Conservation (phyloP, 192 early-diverging fungal species). For the Chytriomyces sp. region DNA sequence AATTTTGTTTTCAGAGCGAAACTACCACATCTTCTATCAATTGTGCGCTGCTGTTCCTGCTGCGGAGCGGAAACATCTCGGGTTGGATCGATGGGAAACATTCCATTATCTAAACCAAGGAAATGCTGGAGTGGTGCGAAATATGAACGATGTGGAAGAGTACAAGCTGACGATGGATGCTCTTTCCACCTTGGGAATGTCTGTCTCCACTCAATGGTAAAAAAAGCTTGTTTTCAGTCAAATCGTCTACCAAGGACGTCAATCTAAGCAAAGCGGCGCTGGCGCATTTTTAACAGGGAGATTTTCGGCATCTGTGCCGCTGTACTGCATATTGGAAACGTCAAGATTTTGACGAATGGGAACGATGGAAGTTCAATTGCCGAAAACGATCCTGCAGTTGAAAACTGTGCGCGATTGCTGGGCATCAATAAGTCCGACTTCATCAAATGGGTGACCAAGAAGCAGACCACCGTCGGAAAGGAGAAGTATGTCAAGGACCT, state of each 20-base stretch:
- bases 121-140: slow-evolving; percentile 64
- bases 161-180: slow-evolving; percentile 79
- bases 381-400: slow-evolving; percentile 29
- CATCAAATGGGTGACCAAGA: slow-evolving; percentile 83
- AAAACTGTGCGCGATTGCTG: slow-evolving; percentile 6
- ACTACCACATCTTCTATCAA: slow-evolving; percentile 97
- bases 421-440: slow-evolving; percentile 32
- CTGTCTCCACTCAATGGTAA: slow-evolving; percentile 72
- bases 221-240: background rate
- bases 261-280: background rate
- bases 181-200: slow-evolving; percentile 78
- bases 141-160: slow-evolving; percentile 84
- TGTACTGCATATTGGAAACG: slow-evolving; percentile 37
- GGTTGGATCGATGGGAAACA: slow-evolving; percentile 62
- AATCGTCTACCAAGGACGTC: too few relatives aligned
- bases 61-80: slow-evolving; percentile 65
- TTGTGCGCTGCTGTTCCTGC: slow-evolving; percentile 42
- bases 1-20: slow-evolving; percentile 68
- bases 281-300: background rate
- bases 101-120: slow-evolving; percentile 88
- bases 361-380: slow-evolving; percentile 17
- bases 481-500: slow-evolving; percentile 72
- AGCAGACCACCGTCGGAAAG: slow-evolving; percentile 67
- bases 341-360: slow-evolving; percentile 47
- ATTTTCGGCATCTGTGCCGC: slow-evolving; percentile 38